Conservation (phyloP, 495 filamentous ascomycete genomes). For the Hyphodiscus hymeniophilus region DNA sequence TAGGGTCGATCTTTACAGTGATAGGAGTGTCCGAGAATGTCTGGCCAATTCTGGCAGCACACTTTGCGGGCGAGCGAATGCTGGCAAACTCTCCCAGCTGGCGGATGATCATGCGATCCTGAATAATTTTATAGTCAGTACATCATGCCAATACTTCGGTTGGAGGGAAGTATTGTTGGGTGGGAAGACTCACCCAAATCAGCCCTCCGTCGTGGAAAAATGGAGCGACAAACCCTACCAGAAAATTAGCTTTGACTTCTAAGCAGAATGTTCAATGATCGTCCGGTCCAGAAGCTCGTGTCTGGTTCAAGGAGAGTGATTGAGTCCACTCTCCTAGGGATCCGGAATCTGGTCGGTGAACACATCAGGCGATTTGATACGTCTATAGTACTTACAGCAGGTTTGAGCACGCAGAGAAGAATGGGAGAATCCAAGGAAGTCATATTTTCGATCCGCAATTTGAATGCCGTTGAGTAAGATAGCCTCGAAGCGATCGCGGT, state of each 20-base stretch:
- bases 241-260: too few relatives aligned
- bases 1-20: constrained; percentile 31
- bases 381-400: too few relatives aligned
- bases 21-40: constrained; percentile 71
- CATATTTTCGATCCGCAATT: constrained; percentile 55
- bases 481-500: constrained; percentile 52
- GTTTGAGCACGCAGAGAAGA: constrained; percentile 63
- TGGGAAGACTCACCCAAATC: constrained; percentile 17
- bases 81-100: constrained; percentile 55
- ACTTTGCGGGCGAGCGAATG: constrained; percentile 61
- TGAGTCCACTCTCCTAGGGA: too few relatives aligned
- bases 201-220: constrained; percentile 43
- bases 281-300: too few relatives aligned
- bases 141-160: too few relatives aligned
- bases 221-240: constrained; percentile 70
- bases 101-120: constrained; percentile 43
- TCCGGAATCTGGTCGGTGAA: too few relatives aligned
- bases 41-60: constrained; percentile 76
- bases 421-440: constrained; percentile 75
- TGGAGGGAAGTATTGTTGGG: too few relatives aligned
- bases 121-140: neutral
- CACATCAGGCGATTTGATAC: too few relatives aligned
- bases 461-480: constrained; percentile 47
- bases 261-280: too few relatives aligned
- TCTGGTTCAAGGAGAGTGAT: too few relatives aligned